Evolutionary conservation across 2,329 filamentous ascomycete species (phyloP).

Genomic region (Trichoderma lentiforme): DNA sequence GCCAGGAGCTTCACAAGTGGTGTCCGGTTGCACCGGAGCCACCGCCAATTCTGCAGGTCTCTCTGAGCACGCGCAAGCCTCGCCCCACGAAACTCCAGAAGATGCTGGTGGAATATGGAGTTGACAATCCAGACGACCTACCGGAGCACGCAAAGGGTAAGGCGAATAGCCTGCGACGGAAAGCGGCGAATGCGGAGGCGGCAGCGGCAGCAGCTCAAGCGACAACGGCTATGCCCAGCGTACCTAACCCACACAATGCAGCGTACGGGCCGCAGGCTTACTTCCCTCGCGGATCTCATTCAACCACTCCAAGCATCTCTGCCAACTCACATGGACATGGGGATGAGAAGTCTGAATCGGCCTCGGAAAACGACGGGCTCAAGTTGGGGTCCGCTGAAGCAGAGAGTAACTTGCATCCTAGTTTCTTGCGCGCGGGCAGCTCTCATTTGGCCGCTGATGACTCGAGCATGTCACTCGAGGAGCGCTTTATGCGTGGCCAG

Average conservation of each 20-base stretch:
- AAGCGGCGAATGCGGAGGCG: constrained; percentile 59
- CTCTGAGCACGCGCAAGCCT: constrained; percentile 89
- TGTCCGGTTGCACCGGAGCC: constrained; percentile 82
- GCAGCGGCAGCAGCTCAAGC: constrained; percentile 38
- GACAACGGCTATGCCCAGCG: constrained; percentile 10
- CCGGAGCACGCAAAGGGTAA: constrained; percentile 80
- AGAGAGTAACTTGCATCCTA: constrained; percentile 40
- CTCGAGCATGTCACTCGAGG: constrained; percentile 45
- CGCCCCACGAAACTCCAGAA: constrained; percentile 96
- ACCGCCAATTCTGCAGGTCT: constrained; percentile 81
- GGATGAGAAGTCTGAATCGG: constrained; percentile 27
- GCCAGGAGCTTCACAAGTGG: constrained; percentile 93
- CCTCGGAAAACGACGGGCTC: constrained; percentile 27
- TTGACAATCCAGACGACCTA: constrained; percentile 86
- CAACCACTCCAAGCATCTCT: constrained; percentile 18
- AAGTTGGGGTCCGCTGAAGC: constrained; percentile 41
- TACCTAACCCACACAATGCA: constrained; percentile 22
- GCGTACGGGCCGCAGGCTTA: constrained; percentile 28
- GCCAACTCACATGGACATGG: constrained; percentile 30
- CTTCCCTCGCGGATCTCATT: constrained; percentile 25
- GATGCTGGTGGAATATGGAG: constrained; percentile 81
- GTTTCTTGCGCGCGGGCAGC: constrained; percentile 42
- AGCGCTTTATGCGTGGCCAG: constrained; percentile 47
- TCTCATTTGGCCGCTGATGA: constrained; percentile 42
- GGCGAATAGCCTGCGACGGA: constrained; percentile 68